Base-by-base conservation (phyloP, 768 basidiomycete genomes). In the Pilatotrama ljubarskyi region DNA sequence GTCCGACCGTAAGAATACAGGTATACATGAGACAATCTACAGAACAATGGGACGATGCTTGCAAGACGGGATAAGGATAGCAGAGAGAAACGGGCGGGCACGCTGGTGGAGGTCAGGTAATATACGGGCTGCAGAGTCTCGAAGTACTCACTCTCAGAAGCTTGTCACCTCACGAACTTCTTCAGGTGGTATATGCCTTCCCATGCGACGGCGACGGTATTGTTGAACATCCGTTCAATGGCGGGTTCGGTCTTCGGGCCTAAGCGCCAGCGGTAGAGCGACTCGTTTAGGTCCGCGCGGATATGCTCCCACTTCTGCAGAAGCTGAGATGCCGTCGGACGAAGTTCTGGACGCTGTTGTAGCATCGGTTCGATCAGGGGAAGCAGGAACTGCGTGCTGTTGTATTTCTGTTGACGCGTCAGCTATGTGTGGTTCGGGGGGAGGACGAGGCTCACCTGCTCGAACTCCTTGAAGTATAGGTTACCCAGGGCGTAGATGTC, bases 401-500 rank as follows among this genome's bases (percentile, higher is more conserved):
- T 38, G 32, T 55, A 62, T 46, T 55, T 58, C 64, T 62, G 43
- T 17, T n/a, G 8, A 15, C 13, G 3, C 10, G 44, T 60, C 20
- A 64, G n/a, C 53, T 17, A 13, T 24, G 47, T 4, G 38, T 0
- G 40, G 2, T 18, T 26, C 20, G 8, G 10, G 2, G 1, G 11
- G 13, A 25, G 24, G 8, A 1, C 5, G n/a, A 3, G 15, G 55
- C 65, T 57, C 22, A 66, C 66, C 38, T 56, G 17, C 1, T 61
- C 22, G 43, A 69, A 65, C n/a, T 65, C 57, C 37, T 64, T 66
- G 20, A 51, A 42, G 41, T 62, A 66, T 0, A 68, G 10, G 29
- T 70, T 66, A 0, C 66, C 66, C 4, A 69, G 53, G 0, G 55
- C 47, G 49, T 53, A 71, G 5, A 66, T 63, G 24, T 69, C 69